Conservation (phyloP, 345 rosid species). For the Isatis tinctoria region DNA sequence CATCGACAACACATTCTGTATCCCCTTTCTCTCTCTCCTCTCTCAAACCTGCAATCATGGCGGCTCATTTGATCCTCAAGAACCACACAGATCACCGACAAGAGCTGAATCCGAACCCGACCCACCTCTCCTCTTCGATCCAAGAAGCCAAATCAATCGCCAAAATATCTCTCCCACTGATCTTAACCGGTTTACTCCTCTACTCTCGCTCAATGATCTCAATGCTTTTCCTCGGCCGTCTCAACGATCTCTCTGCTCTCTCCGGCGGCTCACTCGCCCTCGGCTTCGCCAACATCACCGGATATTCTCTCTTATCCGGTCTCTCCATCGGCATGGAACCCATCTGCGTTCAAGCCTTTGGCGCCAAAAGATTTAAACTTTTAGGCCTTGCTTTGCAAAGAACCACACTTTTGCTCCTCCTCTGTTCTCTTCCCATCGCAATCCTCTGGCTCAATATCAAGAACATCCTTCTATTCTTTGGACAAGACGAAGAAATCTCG, state of each 20-base stretch:
- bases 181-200: constrained; percentile 64
- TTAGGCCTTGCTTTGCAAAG: constrained; percentile 72
- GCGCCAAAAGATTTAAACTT: constrained; percentile 65
- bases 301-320: constrained; percentile 83
- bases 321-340: constrained; percentile 93
- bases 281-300: constrained; percentile 92
- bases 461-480: constrained; percentile 51
- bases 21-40: constrained; percentile 9
- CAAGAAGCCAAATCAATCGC: constrained; percentile 56
- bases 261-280: constrained; percentile 85
- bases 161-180: constrained; percentile 57
- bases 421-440: constrained; percentile 56
- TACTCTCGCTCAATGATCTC: constrained; percentile 82
- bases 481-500: constrained; percentile 62
- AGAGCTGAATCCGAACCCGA: constrained; percentile 18
- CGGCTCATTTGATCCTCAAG: constrained; percentile 38
- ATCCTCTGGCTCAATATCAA: constrained; percentile 73
- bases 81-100: constrained; percentile 33
- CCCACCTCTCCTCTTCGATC: constrained; percentile 33
- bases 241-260: constrained; percentile 58
- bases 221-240: constrained; percentile 85
- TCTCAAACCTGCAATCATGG: constrained; percentile 35
- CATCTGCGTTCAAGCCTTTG: constrained; percentile 88
- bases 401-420: constrained; percentile 57
- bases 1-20: constrained; percentile 21